Conservation (phyloP, 2,329 filamentous ascomycete species). For the Fusarium anthophilum region DNA sequence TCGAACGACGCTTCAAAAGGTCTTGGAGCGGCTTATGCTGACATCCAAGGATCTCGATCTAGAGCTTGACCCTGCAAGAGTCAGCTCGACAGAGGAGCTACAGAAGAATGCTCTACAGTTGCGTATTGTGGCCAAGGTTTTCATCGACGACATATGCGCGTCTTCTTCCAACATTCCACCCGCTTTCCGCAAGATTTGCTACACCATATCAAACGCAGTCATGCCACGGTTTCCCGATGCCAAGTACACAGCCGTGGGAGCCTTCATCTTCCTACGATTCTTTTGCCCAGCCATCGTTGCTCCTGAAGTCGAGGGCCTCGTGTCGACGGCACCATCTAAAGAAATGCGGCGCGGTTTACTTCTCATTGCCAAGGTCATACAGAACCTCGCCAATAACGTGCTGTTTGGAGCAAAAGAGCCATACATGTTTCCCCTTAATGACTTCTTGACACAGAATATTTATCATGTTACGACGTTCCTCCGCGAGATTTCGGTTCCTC, state of each 20-base stretch:
- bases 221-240: slow-evolving; percentile 72
- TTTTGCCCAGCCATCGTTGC: slow-evolving; percentile 78
- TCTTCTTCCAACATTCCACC: slow-evolving; percentile 69
- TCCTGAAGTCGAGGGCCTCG: slow-evolving; percentile 73
- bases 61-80: slow-evolving; percentile 72
- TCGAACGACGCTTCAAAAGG: slow-evolving; percentile 71
- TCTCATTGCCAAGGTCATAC: slow-evolving; percentile 76
- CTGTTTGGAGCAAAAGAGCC: slow-evolving; percentile 77
- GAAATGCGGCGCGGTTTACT: slow-evolving; percentile 75
- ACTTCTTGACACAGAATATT: slow-evolving; percentile 74
- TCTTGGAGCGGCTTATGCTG: slow-evolving; percentile 71
- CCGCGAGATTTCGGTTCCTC: slow-evolving; percentile 70
- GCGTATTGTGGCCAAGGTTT: slow-evolving; percentile 73
- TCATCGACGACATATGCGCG: slow-evolving; percentile 75
- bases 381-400: slow-evolving; percentile 77
- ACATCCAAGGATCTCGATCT: slow-evolving; percentile 74
- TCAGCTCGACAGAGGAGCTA: slow-evolving; percentile 68
- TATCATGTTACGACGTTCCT: slow-evolving; percentile 73
- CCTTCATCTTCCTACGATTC: slow-evolving; percentile 76
- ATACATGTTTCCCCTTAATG: slow-evolving; percentile 77
- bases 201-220: slow-evolving; percentile 71
- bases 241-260: slow-evolving; percentile 76
- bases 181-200: slow-evolving; percentile 74
- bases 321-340: slow-evolving; percentile 68
- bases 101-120: slow-evolving; percentile 73